Base-by-base conservation (phyloP, 176 grass and related monocot species). In the Cenchrus fungigraminus region DNA sequence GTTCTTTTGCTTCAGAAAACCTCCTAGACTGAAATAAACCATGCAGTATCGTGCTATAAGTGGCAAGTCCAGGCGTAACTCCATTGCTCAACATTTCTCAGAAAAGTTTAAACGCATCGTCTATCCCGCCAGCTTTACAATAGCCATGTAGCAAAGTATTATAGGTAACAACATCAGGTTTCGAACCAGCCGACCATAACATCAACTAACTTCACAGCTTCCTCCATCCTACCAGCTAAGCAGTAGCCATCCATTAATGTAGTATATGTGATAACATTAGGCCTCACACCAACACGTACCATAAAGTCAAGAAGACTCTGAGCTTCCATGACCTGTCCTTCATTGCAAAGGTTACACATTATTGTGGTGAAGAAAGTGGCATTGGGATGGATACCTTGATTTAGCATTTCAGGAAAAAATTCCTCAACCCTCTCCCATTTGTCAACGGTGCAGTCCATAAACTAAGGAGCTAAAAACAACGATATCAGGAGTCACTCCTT, bases 21-120 rank as follows among this genome's bases (percentile, higher is more conserved):
- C 9, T 67, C 12, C 62, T 20, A 40, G 16, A 19, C 15, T n/a
- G 78, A 67, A 80, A 80, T 20, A 40, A 80, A 9, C 78, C 62
- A 0, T 80, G 28, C 28, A 67, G 62, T 8, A 80, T 1, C 20
- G 4, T 42, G 9, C 0, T 80, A 3, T 42, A 81, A 6, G 62
- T 16, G n/a, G 56, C 3, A 14, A 6, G 5, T 4, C 0, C 2
- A 13, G 49, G 17, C 28, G 14, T 81, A 11, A 68, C 0, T 4
- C 31, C 49, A 0, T 34, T 80, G 15, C 46, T 20, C 28, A 37
- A n/a, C 62, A 80, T 80, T 80, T 67, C 6, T 6, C 17, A 12
- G 12, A 66, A 80, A 19, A 80, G 4, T 8, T 13, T 9, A n/a
- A 67, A 52, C 4, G 19, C 47, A 80, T 40, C 37, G 37, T 40